Conservation (phyloP, 352 stramenopile genomes). For the Pythium periplocum region DNA sequence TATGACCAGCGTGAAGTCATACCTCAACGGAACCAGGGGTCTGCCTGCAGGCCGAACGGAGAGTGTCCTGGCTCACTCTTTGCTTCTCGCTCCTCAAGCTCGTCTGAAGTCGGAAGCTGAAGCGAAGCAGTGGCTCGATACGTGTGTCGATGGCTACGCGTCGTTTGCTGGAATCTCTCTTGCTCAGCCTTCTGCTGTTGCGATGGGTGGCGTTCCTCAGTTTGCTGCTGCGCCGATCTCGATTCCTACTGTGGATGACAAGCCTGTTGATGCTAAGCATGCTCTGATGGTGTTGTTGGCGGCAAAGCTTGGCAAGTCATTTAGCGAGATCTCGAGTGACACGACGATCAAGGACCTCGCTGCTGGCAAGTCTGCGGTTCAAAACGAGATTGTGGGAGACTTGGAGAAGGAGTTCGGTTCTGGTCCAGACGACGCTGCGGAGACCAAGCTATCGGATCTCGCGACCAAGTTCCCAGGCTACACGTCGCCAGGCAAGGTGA, state of each 20-base stretch:
- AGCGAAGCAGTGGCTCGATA: conserved; percentile 79
- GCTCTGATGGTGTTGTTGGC: conserved; percentile 71
- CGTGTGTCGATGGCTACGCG: conserved; percentile 58
- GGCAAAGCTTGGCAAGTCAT: conserved; percentile 68
- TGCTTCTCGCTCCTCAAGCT: conserved; percentile 47
- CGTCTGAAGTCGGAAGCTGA: conserved; percentile 71
- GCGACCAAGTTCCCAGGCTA: conserved; percentile 67
- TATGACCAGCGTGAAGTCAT: conserved; percentile 72
- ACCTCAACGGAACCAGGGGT: conserved; percentile 47
- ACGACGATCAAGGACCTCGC: conserved; percentile 75
- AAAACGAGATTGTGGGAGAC: conserved; percentile 87
- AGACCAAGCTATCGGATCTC: conserved; percentile 72
- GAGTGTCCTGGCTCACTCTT: conserved; percentile 66
- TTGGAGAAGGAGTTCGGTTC: conserved; percentile 84
- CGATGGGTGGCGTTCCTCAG: conserved; percentile 17
- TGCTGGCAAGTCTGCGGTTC: conserved; percentile 79
- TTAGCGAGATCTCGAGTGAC: conserved; percentile 56
- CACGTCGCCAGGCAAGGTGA: conserved; percentile 67
- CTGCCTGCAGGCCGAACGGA: conserved; percentile 69
- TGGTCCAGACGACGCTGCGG: conserved; percentile 63
- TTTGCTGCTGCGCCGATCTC: conserved; percentile 38
- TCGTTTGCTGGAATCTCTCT: conserved; percentile 72
- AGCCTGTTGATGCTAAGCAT: conserved; percentile 66
- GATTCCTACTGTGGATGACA: conserved; percentile 53
- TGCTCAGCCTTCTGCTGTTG: conserved; percentile 17